Conservation (phyloP, 1,284 basidiomycete species). For the Ustilago loliicola region DNA sequence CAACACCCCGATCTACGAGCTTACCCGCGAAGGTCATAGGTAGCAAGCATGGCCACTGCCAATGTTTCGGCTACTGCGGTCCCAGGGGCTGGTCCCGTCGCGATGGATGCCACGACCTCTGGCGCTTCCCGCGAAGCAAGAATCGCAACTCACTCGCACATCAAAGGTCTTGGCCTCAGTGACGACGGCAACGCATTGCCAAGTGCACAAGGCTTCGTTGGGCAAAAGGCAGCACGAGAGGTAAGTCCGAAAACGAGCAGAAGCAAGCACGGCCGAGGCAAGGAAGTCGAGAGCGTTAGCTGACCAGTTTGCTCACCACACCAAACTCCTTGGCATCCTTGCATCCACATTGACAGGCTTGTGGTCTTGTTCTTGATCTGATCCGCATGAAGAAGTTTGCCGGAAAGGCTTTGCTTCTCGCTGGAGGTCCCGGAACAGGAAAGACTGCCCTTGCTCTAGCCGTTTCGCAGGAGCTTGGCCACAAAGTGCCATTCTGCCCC, state of each 20-base stretch:
- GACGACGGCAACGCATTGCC: slow-evolving; percentile 82
- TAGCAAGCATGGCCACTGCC: slow-evolving; percentile 32
- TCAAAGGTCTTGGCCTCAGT: slow-evolving; percentile 92
- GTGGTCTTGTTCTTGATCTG: slow-evolving; percentile 89
- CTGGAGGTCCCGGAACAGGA: slow-evolving; percentile 90
- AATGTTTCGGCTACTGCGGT: slow-evolving; percentile 29
- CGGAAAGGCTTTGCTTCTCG: slow-evolving; percentile 87
- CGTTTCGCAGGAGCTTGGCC: slow-evolving; percentile 91
- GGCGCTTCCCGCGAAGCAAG: slow-evolving; percentile 70
- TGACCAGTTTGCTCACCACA: neutral
- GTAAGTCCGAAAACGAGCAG: neutral
- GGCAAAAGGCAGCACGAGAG: slow-evolving; percentile 90
- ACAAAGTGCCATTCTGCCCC: slow-evolving; percentile 96
- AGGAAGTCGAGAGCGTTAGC: slow-evolving; percentile 72
- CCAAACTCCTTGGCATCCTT: neutral
- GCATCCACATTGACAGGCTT: slow-evolving; percentile 73
- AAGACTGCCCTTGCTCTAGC: slow-evolving; percentile 96
- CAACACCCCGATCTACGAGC: neutral
- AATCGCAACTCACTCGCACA: slow-evolving; percentile 91
- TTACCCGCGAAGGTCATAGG: neutral
- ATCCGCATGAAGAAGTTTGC: slow-evolving; percentile 91
- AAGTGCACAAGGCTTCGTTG: slow-evolving; percentile 86
- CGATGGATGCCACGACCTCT: slow-evolving; percentile 37
- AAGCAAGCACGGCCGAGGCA: neutral
- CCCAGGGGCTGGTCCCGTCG: slow-evolving; percentile 39